A percentile compares a stretch with the other conserved stretches of the same genome.
phyloP scores from a whole-genome alignment of 2,329 filamentous ascomycete species.

The Colletotrichum neosansevieriae region DNA sequence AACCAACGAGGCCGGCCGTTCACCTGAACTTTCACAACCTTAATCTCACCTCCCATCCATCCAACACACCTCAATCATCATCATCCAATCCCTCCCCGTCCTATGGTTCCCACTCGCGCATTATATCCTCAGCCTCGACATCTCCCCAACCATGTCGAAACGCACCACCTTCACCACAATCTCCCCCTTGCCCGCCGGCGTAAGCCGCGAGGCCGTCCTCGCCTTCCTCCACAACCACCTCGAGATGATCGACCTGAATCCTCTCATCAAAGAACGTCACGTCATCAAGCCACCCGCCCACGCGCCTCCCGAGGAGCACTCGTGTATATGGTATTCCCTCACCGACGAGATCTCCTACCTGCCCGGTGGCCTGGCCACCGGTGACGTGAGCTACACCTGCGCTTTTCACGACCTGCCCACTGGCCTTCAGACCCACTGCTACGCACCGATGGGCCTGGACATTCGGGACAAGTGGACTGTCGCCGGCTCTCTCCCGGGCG shows the following conservation, averaged over 20 bases:
- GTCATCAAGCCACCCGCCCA: constrained; percentile 75
- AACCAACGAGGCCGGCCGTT: not conserved
- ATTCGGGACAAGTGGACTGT: constrained; percentile 84
- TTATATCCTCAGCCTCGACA: not conserved
- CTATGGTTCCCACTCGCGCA: not conserved
- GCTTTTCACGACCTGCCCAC: constrained; percentile 80
- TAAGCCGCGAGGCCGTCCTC: constrained; percentile 78
- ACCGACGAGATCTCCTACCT: constrained; percentile 83
- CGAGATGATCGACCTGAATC: constrained; percentile 90
- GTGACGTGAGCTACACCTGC: constrained; percentile 81
- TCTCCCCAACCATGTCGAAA: constrained; percentile 70
- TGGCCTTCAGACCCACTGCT: constrained; percentile 85
- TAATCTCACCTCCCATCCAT: constrained; percentile 19
- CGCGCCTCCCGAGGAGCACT: constrained; percentile 77
- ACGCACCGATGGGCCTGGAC: constrained; percentile 84
- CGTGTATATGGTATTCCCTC: constrained; percentile 81
- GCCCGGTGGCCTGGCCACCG: constrained; percentile 72
- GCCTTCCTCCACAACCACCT: constrained; percentile 81
- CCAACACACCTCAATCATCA: not conserved
- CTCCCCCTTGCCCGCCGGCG: constrained; percentile 78
- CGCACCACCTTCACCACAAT: constrained; percentile 80
- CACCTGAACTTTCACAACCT: constrained; percentile 26
- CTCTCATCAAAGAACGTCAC: constrained; percentile 79
- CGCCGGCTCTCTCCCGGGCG: constrained; percentile 77
- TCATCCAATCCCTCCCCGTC: not conserved